Evolutionary conservation across 345 rosid species (phyloP), one percentile per base, ranked within the genome.

Genomic region (Sisymbrium irio): DNA sequence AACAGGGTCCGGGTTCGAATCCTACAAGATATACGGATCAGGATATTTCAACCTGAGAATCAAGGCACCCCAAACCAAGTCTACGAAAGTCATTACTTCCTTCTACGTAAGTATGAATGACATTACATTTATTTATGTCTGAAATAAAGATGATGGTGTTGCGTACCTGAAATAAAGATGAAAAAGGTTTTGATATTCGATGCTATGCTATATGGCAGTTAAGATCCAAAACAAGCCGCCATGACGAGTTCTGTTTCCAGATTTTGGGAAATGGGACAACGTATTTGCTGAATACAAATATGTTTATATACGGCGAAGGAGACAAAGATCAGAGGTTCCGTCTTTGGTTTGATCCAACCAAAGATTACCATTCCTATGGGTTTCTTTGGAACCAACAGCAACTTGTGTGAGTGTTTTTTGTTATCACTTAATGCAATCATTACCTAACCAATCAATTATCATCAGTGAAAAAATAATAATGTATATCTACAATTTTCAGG

Each of bases 331-430:
- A 78, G 35, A 73, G 75, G 57, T 73, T 78, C 19, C 74, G 49
- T 28, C 78, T 73, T 36, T 78, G 81, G 78, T 78, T 78, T 32
- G 75, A 78, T 78, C 78, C 81, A 68, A 46, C 78, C 32, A 47
- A 73, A 64, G 72, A 62, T 30, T 78, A 55, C 41, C 82, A 74
- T 62, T 73, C 71, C 66, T 78, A 78, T 28, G 62, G 36, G 62
- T 40, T 78, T 39, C 75, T 78, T 40, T 78, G 82, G 82, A 78
- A 74, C 68, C 72, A 55, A 46, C 17, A 56, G 63, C 82, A 78
- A 41, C 27, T 74, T 67, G 78, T 78, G 78, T 78, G 41, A 54
- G 78, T 63, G 36, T 63, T 4, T 33, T 20, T 45, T n/a, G n/a
- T 54, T 15, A 40, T 39, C 62, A 20, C 25, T 37, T 59, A 7